These are phyloP conservation scores for Globisporangium iwayamae DNA, from an alignment of 352 stramenopile genomes.

Conservation along the genomic window DNA sequence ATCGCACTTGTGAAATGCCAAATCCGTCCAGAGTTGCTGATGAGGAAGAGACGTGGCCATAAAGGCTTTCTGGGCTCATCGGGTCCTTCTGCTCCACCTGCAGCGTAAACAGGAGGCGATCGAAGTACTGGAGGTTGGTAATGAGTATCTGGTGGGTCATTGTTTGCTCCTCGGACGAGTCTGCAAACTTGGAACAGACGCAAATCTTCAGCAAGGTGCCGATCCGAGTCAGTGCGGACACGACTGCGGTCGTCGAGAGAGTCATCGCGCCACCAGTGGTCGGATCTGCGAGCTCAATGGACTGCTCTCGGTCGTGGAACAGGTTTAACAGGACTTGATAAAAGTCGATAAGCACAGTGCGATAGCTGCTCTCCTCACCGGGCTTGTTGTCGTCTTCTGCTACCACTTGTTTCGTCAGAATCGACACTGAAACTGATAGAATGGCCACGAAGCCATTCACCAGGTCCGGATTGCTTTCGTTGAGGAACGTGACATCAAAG, in stretches of 20 bases:
- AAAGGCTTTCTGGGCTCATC: background rate
- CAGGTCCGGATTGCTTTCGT: conserved; percentile 22
- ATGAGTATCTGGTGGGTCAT: conserved; percentile 21
- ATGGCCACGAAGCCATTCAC: conserved; percentile 28
- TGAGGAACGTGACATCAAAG: conserved; percentile 58
- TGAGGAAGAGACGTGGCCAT: background rate
- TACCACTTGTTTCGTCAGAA: conserved; percentile 20
- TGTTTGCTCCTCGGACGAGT: background rate
- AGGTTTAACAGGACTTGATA: conserved; percentile 29
- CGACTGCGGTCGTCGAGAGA: conserved; percentile 20
- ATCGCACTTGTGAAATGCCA: conserved; percentile 10
- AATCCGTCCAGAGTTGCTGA: background rate
- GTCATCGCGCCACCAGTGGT: conserved; percentile 29
- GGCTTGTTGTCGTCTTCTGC: conserved; percentile 1
- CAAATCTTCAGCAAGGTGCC: conserved; percentile 27
- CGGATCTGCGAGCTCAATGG: conserved; percentile 32
- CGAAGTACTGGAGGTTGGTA: conserved; percentile 39
- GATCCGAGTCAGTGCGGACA: conserved; percentile 22
- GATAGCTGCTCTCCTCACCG: conserved; percentile 5
- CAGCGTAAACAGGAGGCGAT: conserved; percentile 47
- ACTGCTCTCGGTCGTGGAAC: conserved; percentile 35
- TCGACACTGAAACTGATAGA: conserved; percentile 19
- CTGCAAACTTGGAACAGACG: conserved; percentile 8
- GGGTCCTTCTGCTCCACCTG: conserved; percentile 19
- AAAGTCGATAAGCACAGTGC: conserved; percentile 18